Evolutionary conservation across 257 asterid species (phyloP).

Genomic region (Solanum virginianum): DNA sequence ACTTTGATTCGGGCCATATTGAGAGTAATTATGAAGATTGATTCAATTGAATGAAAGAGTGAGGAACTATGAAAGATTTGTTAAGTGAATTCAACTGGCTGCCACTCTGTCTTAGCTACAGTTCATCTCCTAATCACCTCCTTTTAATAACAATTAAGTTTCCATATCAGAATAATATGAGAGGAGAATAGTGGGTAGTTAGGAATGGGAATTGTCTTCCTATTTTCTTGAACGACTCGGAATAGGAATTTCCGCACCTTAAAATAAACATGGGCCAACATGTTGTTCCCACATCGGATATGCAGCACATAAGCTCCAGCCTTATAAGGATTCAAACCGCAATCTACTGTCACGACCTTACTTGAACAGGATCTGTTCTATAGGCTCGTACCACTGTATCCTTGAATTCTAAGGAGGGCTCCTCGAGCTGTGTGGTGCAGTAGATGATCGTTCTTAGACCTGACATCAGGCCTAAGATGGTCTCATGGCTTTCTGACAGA

Average conservation of each 20-base stretch:
- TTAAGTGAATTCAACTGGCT: not conserved
- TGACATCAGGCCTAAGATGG: not conserved
- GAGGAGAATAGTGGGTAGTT: not conserved
- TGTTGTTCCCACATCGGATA: not conserved
- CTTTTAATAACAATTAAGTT: not conserved
- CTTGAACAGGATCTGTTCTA: not conserved
- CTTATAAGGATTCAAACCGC: not conserved
- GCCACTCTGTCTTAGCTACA: not conserved
- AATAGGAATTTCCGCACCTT: too few relatives aligned
- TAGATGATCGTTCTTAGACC: not conserved
- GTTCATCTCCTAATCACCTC: not conserved
- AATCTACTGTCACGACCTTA: not conserved
- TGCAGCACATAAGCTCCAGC: not conserved
- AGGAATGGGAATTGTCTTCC: not conserved
- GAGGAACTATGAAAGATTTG: not conserved
- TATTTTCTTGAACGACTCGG: not conserved
- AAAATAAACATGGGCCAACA: too few relatives aligned
- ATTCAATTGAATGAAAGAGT: not conserved
- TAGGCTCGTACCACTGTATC: not conserved
- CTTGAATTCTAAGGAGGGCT: conserved; percentile 2
- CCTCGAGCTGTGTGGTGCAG: not conserved
- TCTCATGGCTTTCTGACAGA: not conserved
- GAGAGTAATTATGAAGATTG: not conserved
- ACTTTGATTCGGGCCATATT: not conserved
- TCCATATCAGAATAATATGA: not conserved